Percentiles rank a stretch among this genome's conserved stretches.
Evolutionary conservation across 805 yeast species (phyloP).

Genomic region (Teunomyces funiuensis): DNA sequence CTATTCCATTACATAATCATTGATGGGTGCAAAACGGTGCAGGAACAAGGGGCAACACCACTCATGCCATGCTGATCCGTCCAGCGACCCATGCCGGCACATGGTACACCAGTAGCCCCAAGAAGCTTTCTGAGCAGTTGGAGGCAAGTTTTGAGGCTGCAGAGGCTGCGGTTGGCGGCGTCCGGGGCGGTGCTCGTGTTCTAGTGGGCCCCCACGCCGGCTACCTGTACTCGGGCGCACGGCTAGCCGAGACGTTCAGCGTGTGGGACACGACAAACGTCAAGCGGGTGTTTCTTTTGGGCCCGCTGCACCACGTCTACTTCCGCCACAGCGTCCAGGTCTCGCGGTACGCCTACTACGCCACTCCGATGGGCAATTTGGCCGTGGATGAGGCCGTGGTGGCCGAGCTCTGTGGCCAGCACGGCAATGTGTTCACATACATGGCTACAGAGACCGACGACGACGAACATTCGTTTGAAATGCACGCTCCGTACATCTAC

Average conservation of each 20-base stretch:
- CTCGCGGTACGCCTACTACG: constrained; percentile 54
- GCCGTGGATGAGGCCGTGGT: constrained; percentile 58
- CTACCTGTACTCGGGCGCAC: constrained; percentile 73
- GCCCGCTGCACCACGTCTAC: constrained; percentile 92
- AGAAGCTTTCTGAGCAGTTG: constrained; percentile 50
- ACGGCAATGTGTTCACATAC: constrained; percentile 44
- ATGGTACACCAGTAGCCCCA: constrained; percentile 69
- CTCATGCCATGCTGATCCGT: constrained; percentile 39
- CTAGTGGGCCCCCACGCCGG: constrained; percentile 78
- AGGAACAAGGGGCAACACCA: not conserved
- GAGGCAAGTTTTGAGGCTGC: constrained; percentile 30
- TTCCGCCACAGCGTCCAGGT: constrained; percentile 60
- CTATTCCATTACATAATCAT: no score
- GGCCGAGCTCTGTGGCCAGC: constrained; percentile 29
- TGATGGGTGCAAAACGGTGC: no score
- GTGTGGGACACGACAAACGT: constrained; percentile 61
- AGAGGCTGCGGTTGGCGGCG: constrained; percentile 20
- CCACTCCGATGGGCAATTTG: constrained; percentile 81
- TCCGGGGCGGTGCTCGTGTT: constrained; percentile 44
- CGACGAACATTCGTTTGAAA: constrained; percentile 90
- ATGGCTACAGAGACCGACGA: constrained; percentile 67
- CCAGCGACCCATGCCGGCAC: constrained; percentile 88
- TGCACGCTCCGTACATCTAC: constrained; percentile 82
- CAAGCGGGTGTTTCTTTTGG: constrained; percentile 73
- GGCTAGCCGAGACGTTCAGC: constrained; percentile 74